Percentiles rank a stretch among this genome's conserved stretches.
These are phyloP conservation scores for Colletotrichum siamense DNA, from an alignment of 2,329 filamentous ascomycete genomes.

Conservation along the genomic window DNA sequence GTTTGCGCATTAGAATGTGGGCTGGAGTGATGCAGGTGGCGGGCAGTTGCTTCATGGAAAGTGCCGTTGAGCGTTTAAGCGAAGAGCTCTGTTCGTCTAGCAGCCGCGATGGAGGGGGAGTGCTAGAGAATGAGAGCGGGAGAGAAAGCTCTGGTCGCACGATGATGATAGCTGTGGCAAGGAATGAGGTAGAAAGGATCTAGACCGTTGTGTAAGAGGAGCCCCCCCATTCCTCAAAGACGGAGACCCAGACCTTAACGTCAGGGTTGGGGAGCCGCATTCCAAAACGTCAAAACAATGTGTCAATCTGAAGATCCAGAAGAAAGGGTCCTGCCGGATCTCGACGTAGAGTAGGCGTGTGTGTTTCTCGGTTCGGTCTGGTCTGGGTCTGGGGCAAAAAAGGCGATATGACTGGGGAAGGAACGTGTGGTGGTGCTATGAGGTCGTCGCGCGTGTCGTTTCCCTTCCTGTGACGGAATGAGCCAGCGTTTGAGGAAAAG, in stretches of 20 bases:
- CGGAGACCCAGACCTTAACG: not conserved
- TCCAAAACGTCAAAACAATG: not conserved
- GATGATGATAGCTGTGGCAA: slow-evolving; percentile 15
- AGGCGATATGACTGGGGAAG: not conserved
- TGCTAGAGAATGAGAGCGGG: not conserved
- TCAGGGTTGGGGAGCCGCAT: slow-evolving; percentile 9
- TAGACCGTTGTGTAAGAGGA: not conserved
- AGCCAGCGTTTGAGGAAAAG: slow-evolving; percentile 17
- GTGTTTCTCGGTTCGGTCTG: not conserved
- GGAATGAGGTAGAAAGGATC: not conserved
- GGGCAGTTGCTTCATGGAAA: slow-evolving; percentile 15
- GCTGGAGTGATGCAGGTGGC: slow-evolving; percentile 18
- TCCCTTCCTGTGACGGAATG: slow-evolving; percentile 19
- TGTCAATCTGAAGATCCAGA: slow-evolving; percentile 9
- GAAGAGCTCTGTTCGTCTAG: not conserved
- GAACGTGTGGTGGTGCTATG: slow-evolving; percentile 5
- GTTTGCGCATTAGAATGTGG: not conserved
- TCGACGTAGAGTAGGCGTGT: not conserved
- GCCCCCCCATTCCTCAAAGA: not conserved
- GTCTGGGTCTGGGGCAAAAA: not conserved
- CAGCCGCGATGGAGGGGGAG: not conserved
- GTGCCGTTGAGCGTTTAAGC: not conserved
- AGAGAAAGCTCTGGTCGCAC: not conserved
- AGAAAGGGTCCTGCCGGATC: not conserved
- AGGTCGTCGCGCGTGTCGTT: slow-evolving; percentile 17